Evolutionary conservation across 768 basidiomycete species (phyloP), one percentile per base, ranked within the genome.

Genomic region (Naematelia aurantialba): DNA sequence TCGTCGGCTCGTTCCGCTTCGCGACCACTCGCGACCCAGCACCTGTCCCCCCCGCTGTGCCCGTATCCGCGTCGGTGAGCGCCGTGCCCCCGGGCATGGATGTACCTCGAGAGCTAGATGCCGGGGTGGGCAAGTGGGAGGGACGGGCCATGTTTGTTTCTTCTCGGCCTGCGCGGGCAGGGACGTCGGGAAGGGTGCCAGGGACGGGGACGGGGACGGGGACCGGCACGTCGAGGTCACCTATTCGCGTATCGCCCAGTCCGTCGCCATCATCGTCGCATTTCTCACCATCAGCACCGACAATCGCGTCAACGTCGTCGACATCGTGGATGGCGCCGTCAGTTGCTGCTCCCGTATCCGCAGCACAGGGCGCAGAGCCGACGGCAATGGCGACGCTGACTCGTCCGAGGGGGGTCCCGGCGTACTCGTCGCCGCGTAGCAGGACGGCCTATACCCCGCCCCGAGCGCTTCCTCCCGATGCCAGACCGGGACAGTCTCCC

Each of bases 391-490:
- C n/a, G n/a, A n/a, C n/a, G n/a, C 58, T 63, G 12, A 26, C 58
- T 14, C 59, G 70, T 30, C 67, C 70, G 8, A 52, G 70, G 25
- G 70, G 57, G 1, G 52, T 65, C 13, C 52, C 66, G 0, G 22
- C 24, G 17, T 72, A 66, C 53, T 47, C 59, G 2, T 61, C 62
- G 0, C 60, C 64, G 4, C 47, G 58, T 5, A 25, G 59, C 8
- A 46, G 63, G 2, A 67, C 70, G n/a, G 70, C 70, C 13, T 67
- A 61, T 30, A 67, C 60, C 24, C 65, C 60, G 19, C 58, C 57
- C 4, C 29, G 50, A 39, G 22, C 29, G 4, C 26, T 55, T n/a
- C 17, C 19, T 22, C 24, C n/a, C 51, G 25, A 49, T 45, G 42
- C 22, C 44, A 1, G 25, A 24, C 14, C 13, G 34, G 12, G 47